Base-by-base conservation (phyloP, 192 early-diverging fungal species). In the Physocladia obscura region DNA sequence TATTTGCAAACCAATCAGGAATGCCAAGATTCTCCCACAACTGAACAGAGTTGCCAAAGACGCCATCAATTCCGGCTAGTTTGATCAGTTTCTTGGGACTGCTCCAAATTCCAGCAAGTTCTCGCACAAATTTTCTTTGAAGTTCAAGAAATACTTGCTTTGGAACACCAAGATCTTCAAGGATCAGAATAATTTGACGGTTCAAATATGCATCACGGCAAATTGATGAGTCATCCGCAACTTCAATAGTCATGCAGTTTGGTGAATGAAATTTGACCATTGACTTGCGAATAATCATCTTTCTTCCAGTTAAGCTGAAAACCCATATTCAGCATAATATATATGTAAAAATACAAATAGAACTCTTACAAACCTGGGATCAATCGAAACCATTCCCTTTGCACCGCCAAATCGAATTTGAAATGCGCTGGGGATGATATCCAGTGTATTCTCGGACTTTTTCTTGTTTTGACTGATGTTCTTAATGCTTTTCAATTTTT, bases 321-420 rank as follows among this genome's bases (percentile, higher is more conserved):
- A n/a, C 11, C n/a, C 40, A 44, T n/a, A 44, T n/a, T 44, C 40
- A n/a, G 11, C 40, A 44, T n/a, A 44, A 44, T 13, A n/a, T n/a
- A n/a, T n/a, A n/a, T n/a, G n/a, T n/a, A n/a, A n/a, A n/a, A n/a
- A n/a, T n/a, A n/a, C n/a, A n/a, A n/a, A n/a, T n/a, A n/a, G n/a
- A n/a, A n/a, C n/a, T n/a, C n/a, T n/a, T n/a, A 44, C 40, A 44
- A 44, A 44, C 40, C 40, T 8, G n/a, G 40, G 40, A n/a, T 44
- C 40, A 44, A 44, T n/a, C 2, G 76, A 79, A 13, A 68, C 65
- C 65, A 68, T 68, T 85, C 70, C 32, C 85, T 78, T 93, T 26
- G 70, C 57, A 1, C 77, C 77, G 51, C 65, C 89, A 80, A 90
- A 65, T 22, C 92, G 82, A 44, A 91, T 89, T 71, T 93, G 92